These are phyloP conservation scores for Penicillium sp. DNA, from an alignment of 2,329 filamentous ascomycete genomes.

Conservation along the genomic window DNA sequence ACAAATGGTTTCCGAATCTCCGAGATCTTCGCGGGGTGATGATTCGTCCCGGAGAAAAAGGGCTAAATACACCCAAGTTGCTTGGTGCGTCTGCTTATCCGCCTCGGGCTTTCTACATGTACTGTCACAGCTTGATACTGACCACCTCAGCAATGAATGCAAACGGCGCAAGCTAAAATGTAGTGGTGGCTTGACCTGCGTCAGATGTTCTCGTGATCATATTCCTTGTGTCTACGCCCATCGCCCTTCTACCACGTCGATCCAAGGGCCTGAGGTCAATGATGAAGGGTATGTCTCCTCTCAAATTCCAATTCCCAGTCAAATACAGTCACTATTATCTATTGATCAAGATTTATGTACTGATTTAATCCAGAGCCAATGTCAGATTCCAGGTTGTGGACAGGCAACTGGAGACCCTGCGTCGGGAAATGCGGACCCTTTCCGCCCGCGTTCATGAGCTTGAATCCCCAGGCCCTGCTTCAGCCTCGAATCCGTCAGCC, in stretches of 20 bases:
- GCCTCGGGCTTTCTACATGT: no score
- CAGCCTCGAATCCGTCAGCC: slow-evolving; percentile 8
- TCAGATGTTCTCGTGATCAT: slow-evolving; percentile 61
- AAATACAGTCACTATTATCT: not conserved
- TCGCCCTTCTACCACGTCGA: slow-evolving; percentile 40
- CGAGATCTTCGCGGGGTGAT: not conserved
- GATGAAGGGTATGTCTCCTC: slow-evolving; percentile 23
- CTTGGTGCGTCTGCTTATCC: slow-evolving; percentile 26
- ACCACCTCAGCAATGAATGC: slow-evolving; percentile 61
- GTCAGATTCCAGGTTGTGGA: slow-evolving; percentile 27
- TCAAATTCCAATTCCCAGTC: not conserved
- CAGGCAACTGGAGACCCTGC: slow-evolving; percentile 26
- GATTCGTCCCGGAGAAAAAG: slow-evolving; percentile 22
- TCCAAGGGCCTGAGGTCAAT: slow-evolving; percentile 9
- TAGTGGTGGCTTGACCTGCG: slow-evolving; percentile 66
- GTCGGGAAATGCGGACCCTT: slow-evolving; percentile 30
- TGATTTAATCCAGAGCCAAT: slow-evolving; percentile 13
- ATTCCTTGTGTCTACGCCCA: slow-evolving; percentile 65
- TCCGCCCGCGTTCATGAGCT: slow-evolving; percentile 29
- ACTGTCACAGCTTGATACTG: not conserved
- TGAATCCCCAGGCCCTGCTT: slow-evolving; percentile 19
- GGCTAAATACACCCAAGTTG: slow-evolving; percentile 37
- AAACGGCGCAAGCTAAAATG: slow-evolving; percentile 74
- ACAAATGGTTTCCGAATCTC: not conserved
- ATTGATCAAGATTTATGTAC: not conserved